Evolutionary conservation across 192 early-diverging fungal species (phyloP), one percentile per base, ranked within the genome.

Genomic region (Backusella sp.): DNA sequence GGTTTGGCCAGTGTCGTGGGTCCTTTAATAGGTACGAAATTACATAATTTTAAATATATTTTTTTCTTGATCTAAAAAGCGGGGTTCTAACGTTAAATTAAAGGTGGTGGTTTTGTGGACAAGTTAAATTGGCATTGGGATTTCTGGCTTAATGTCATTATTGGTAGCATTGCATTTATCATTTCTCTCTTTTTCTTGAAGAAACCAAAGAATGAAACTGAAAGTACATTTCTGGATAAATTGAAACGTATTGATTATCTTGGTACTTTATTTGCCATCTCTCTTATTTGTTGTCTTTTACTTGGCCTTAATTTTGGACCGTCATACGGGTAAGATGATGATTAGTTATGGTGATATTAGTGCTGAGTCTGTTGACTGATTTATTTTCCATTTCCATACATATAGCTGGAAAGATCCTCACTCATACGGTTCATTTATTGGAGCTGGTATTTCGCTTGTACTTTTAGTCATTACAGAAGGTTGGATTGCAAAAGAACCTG

Each of bases 31-130:
- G 74, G 82, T 83, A 79, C 41, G 75, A 62, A 76, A 76, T 65
- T 80, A 74, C 28, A 75, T 49, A 49, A 49, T 49, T 1, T n/a
- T 49, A 49, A 49, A 77, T 53, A 71, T 80, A 37, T 80, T 74
- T 70, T 62, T 62, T 62, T 62, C n/a, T 1, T 62, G 56, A 62
- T 62, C 56, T 28, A 14, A 62, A 5, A 62, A 62, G 9, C 56
- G 56, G 56, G 26, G 56, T 62, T 62, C 26, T 59, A 23, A 49
- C 23, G 19, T 56, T 49, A 46, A 23, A 15, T 9, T 41, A n/a
- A 90, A 30, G 92, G 92, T 59, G 92, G 92, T 34, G 86, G 87
- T 7, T 92, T 94, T 69, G 82, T 88, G 0, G 91, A 94, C 42
- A 82, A 89, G 56, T 68, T 86, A 23, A 86, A 84, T 6, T 94